phyloP scores from a whole-genome alignment of 2,329 filamentous ascomycete species.

The Macrophomina pseudophaseolina region DNA sequence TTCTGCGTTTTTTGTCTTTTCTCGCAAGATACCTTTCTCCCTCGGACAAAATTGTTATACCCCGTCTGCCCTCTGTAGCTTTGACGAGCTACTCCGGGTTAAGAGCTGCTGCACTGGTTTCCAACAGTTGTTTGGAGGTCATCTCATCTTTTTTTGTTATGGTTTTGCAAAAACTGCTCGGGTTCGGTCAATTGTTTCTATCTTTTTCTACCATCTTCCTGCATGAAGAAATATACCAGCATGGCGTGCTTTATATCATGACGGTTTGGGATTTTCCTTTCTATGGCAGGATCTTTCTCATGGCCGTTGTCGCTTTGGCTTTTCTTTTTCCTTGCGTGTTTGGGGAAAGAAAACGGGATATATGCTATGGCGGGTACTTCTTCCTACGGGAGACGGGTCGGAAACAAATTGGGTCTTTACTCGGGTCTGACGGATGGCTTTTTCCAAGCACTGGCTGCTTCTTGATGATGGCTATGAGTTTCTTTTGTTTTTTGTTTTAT shows the following conservation, averaged over 20 bases:
- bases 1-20: slow-evolving; percentile 1
- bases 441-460: slow-evolving; percentile 25
- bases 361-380: slow-evolving; percentile 3
- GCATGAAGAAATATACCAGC: slow-evolving; percentile 13
- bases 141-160: slow-evolving; percentile 21
- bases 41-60: slow-evolving; percentile 41
- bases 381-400: slow-evolving; percentile 13
- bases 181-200: slow-evolving; percentile 17
- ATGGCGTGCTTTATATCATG: slow-evolving; percentile 13
- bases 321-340: slow-evolving; percentile 3
- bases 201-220: slow-evolving; percentile 23
- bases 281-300: slow-evolving; percentile 11
- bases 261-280: slow-evolving; percentile 16
- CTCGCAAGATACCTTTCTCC: slow-evolving; percentile 22
- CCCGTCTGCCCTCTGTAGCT: slow-evolving; percentile 14
- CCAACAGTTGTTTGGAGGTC: slow-evolving; percentile 25
- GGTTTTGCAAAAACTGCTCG: slow-evolving; percentile 20
- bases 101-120: slow-evolving; percentile 23
- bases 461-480: slow-evolving; percentile 20
- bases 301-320: slow-evolving; percentile 2
- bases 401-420: slow-evolving; percentile 14
- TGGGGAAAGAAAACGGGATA: slow-evolving; percentile 14
- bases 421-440: slow-evolving; percentile 19
- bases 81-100: background rate
- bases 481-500: slow-evolving; percentile 22